phyloP scores from a whole-genome alignment of 1,139 yeast genomes.

The Sugiyamaella novakii region DNA sequence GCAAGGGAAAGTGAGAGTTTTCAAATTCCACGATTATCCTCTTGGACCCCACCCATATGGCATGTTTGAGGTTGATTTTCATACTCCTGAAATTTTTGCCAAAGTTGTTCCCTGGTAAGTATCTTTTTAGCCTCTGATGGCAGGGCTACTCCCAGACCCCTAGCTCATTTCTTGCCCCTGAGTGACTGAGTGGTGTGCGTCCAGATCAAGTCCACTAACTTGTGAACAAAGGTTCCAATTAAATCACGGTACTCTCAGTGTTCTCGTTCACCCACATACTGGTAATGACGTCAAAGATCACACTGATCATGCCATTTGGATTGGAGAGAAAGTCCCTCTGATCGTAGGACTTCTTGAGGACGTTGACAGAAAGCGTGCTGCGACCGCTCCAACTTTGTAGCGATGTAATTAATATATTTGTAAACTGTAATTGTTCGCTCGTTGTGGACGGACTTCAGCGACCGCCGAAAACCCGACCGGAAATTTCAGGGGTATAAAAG shows the following conservation, averaged over 20 bases:
- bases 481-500: too few species aligned
- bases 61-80: constrained; percentile 48
- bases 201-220: constrained; percentile 10
- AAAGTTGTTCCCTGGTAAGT: constrained; percentile 40
- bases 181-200: too few species aligned
- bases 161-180: too few species aligned
- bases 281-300: constrained; percentile 50
- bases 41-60: constrained; percentile 61
- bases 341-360: constrained; percentile 21
- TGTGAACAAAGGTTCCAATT: constrained; percentile 43
- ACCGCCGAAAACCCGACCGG: too few species aligned
- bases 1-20: constrained; percentile 49
- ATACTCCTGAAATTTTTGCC: constrained; percentile 41
- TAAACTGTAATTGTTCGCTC: too few species aligned
- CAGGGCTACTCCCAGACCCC: too few species aligned
- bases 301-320: constrained; percentile 56
- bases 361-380: constrained; percentile 6
- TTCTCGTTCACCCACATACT: constrained; percentile 57
- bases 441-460: too few species aligned
- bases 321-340: constrained; percentile 46
- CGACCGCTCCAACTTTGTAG: constrained; percentile 1
- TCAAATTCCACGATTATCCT: constrained; percentile 53
- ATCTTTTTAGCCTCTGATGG: too few species aligned
- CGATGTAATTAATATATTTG: too few species aligned
- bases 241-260: constrained; percentile 55